Percentiles rank a stretch among this genome's conserved stretches.
Evolutionary conservation across 768 basidiomycete genomes (phyloP).

Genomic region (Boletus rufocinnamomeus): DNA sequence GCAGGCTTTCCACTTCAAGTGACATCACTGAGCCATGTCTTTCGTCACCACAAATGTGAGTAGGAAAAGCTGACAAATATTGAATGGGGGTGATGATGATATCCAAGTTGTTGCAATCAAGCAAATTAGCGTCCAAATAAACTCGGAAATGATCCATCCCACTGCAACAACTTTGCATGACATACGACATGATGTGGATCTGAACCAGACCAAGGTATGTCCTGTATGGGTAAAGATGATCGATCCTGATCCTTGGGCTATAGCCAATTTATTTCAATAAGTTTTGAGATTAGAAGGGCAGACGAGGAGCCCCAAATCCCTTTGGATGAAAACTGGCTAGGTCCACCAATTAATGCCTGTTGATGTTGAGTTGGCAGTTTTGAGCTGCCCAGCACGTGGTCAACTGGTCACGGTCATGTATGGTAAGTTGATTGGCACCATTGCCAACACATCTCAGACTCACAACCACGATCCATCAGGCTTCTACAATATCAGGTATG

Average conservation of each 20-base stretch:
- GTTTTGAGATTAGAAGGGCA: too few relatives aligned
- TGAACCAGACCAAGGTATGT: too few relatives aligned
- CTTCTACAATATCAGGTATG: slow-evolving; percentile 65
- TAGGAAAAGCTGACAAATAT: background rate
- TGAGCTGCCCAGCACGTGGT: slow-evolving; percentile 37
- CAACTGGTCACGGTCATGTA: slow-evolving; percentile 70
- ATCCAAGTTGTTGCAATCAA: too few relatives aligned
- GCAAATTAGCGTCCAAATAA: background rate
- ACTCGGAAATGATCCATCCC: background rate
- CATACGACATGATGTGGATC: too few relatives aligned
- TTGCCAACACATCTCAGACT: background rate
- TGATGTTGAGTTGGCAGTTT: too few relatives aligned
- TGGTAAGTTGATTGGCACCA: slow-evolving; percentile 20
- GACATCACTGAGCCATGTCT: background rate
- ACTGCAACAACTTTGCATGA: background rate
- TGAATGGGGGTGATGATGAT: too few relatives aligned
- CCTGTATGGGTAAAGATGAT: background rate
- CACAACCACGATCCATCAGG: slow-evolving; percentile 42
- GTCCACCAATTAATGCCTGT: too few relatives aligned
- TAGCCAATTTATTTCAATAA: too few relatives aligned
- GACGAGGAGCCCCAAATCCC: too few relatives aligned
- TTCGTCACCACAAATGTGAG: too few relatives aligned
- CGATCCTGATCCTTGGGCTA: too few relatives aligned
- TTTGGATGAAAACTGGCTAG: too few relatives aligned
- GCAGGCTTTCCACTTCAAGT: background rate